These are phyloP conservation scores for Erythrophleum fordii DNA, from an alignment of 306 rosid genomes.

Conservation along the genomic window DNA sequence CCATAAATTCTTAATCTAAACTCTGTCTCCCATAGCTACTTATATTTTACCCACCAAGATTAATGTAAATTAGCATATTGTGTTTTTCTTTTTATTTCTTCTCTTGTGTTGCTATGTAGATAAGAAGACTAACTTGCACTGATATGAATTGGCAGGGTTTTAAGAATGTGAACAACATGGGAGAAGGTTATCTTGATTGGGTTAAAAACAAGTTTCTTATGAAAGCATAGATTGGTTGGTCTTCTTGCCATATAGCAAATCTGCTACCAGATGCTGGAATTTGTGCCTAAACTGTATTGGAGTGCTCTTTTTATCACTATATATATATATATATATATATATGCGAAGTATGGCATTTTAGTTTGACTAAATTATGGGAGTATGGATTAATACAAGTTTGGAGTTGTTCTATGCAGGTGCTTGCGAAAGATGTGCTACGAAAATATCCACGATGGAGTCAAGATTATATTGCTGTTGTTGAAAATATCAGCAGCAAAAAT, in stretches of 20 bases:
- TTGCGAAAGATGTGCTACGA: slow-evolving; percentile 91
- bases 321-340: slow-evolving; percentile 31
- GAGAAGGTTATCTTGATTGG: slow-evolving; percentile 85
- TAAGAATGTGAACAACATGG: slow-evolving; percentile 71
- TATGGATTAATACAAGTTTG: slow-evolving; percentile 37
- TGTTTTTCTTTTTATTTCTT: neutral
- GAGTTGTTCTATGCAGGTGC: slow-evolving; percentile 68
- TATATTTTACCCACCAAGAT: too few species aligned
- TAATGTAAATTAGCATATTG: too few species aligned
- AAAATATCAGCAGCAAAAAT: slow-evolving; percentile 94
- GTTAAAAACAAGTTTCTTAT: slow-evolving; percentile 53
- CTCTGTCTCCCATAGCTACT: too few species aligned
- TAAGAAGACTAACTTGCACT: neutral
- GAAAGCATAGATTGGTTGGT: too few species aligned
- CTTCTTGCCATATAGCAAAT: too few species aligned
- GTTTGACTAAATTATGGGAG: slow-evolving; percentile 17
- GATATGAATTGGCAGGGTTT: slow-evolving; percentile 59
- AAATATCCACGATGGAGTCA: slow-evolving; percentile 99
- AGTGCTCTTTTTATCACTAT: too few species aligned
- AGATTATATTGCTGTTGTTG: slow-evolving; percentile 98
- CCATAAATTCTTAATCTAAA: too few species aligned
- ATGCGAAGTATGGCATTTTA: slow-evolving; percentile 8
- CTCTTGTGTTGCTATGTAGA: neutral
- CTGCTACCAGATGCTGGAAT: slow-evolving; percentile 29
- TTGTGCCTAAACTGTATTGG: slow-evolving; percentile 23